Conservation (phyloP, 352 stramenopile species). For the Blastocystis sp. region DNA sequence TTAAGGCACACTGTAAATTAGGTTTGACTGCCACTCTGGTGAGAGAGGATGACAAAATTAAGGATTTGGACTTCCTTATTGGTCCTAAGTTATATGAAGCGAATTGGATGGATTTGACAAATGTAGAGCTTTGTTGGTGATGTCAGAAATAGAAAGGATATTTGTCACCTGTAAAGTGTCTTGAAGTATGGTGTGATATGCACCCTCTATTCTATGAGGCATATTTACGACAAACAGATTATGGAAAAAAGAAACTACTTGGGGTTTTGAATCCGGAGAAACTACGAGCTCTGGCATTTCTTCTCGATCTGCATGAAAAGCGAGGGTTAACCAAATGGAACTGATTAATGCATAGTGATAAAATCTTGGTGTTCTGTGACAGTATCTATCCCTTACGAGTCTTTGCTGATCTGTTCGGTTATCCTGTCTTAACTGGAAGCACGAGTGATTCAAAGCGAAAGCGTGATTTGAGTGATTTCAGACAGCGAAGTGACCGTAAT, state of each 20-base stretch:
- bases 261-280: slow-evolving; percentile 99
- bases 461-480: slow-evolving; percentile 81
- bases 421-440: not conserved
- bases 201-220: slow-evolving; percentile 92
- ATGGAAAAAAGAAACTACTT: slow-evolving; percentile 82
- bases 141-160: slow-evolving; percentile 75
- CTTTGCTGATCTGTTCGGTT: slow-evolving; percentile 75
- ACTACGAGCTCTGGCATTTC: slow-evolving; percentile 74
- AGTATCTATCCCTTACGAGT: slow-evolving; percentile 77
- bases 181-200: slow-evolving; percentile 99
- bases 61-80: slow-evolving; percentile 98
- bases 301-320: slow-evolving; percentile 54
- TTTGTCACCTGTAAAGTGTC: slow-evolving; percentile 92
- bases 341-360: slow-evolving; percentile 74
- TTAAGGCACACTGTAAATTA: slow-evolving; percentile 87
- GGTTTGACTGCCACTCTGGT: slow-evolving; percentile 97
- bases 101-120: slow-evolving; percentile 99
- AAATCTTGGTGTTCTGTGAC: slow-evolving; percentile 80
- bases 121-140: not conserved
- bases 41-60: slow-evolving; percentile 96
- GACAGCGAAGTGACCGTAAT: slow-evolving; percentile 77
- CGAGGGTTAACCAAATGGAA: slow-evolving; percentile 73
- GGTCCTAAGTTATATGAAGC: slow-evolving; percentile 93
- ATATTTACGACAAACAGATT: slow-evolving; percentile 74
- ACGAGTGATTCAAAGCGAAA: slow-evolving; percentile 76